These are phyloP conservation scores for Kalmusia sp. DNA, from an alignment of 2,329 filamentous ascomycete genomes.

Conservation along the genomic window DNA sequence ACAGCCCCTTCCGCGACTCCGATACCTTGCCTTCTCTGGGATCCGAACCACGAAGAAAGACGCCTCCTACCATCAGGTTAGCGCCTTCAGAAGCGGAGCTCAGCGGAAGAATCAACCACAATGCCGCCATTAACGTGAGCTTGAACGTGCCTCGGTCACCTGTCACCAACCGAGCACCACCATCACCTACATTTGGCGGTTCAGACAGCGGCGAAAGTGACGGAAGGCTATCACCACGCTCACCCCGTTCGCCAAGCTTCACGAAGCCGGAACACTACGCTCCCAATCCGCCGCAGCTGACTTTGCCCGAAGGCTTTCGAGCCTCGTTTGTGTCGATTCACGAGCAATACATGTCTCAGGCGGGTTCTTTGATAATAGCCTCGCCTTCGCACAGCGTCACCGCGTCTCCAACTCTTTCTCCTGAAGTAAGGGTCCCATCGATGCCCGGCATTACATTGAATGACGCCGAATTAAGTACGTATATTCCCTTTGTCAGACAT, in stretches of 20 bases:
- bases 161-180: conserved; percentile 22
- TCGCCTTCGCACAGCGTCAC: conserved; percentile 29
- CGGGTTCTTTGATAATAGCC: conserved; percentile 31
- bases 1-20: conserved; percentile 19
- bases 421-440: conserved; percentile 32
- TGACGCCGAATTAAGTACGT: conserved; percentile 42
- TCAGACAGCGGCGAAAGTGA: conserved; percentile 36
- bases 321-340: conserved; percentile 32
- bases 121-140: conserved; percentile 43
- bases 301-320: conserved; percentile 33
- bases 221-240: conserved; percentile 27
- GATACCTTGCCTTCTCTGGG: conserved; percentile 21
- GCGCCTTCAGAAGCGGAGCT: conserved; percentile 46
- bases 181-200: conserved; percentile 33
- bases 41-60: conserved; percentile 16
- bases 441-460: conserved; percentile 29
- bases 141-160: conserved; percentile 42
- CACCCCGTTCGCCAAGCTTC: conserved; percentile 30
- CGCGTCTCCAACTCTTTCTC: conserved; percentile 33
- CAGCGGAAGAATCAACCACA: conserved; percentile 44
- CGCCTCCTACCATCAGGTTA: conserved; percentile 29
- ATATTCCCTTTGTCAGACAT: conserved; percentile 16
- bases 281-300: conserved; percentile 28
- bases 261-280: conserved; percentile 32
- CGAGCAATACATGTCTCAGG: conserved; percentile 29